These are phyloP conservation scores for Petrea volubilis DNA, from an alignment of 257 asterid species.

Conservation along the genomic window DNA sequence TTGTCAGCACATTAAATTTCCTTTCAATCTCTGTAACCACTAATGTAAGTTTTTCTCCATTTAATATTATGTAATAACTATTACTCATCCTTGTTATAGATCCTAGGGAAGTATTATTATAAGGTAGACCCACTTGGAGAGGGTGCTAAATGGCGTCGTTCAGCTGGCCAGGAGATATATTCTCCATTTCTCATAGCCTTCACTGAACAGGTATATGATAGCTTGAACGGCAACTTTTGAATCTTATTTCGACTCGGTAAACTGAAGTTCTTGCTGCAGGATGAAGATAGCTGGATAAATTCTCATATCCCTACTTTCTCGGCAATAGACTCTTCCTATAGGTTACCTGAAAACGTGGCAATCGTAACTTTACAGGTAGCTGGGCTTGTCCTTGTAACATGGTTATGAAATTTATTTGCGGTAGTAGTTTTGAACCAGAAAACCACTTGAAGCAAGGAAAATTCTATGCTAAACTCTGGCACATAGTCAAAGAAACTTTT, in stretches of 20 bases:
- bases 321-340: slow-evolving; percentile 51
- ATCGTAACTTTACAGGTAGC: slow-evolving; percentile 55
- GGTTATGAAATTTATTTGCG: not conserved
- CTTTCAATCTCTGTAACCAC: not conserved
- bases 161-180: slow-evolving; percentile 64
- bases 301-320: slow-evolving; percentile 45
- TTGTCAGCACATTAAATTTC: not conserved
- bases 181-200: slow-evolving; percentile 63
- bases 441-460: not conserved
- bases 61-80: not conserved
- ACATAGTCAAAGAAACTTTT: not conserved
- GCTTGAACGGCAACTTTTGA: slow-evolving; percentile 10
- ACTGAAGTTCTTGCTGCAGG: slow-evolving; percentile 32
- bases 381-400: not conserved
- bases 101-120: slow-evolving; percentile 55
- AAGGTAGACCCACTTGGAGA: slow-evolving; percentile 60
- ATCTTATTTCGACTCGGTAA: slow-evolving; percentile 15
- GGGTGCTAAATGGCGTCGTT: slow-evolving; percentile 73
- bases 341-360: slow-evolving; percentile 57
- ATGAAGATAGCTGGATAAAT: slow-evolving; percentile 40
- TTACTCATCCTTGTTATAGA: slow-evolving; percentile 31
- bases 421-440: not conserved
- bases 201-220: slow-evolving; percentile 44
- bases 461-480: not conserved
- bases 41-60: not conserved